Conservation (phyloP, 306 rosid species). For the Lagenaria siceraria region DNA sequence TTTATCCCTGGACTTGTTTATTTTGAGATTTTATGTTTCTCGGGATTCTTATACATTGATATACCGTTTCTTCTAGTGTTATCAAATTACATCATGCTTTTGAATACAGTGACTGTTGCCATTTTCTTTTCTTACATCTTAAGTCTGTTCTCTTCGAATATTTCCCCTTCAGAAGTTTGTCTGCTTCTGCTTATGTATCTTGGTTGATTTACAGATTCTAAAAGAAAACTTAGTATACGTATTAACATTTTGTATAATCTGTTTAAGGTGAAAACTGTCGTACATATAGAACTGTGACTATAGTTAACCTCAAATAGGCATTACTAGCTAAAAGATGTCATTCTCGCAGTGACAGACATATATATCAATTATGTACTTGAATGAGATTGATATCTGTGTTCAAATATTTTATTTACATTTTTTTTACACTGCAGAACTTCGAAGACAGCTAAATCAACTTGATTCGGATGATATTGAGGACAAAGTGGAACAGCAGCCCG, state of each 20-base stretch:
- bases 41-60: not conserved
- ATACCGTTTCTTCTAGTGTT: not conserved
- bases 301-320: not conserved
- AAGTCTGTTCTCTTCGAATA: not conserved
- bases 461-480: slow-evolving; percentile 46
- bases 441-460: slow-evolving; percentile 76
- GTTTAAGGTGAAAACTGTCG: not conserved
- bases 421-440: slow-evolving; percentile 44
- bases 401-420: slow-evolving; percentile 3
- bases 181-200: not conserved
- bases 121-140: not conserved
- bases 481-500: slow-evolving; percentile 23
- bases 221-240: not conserved
- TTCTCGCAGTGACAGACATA: not conserved
- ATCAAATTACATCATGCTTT: not conserved
- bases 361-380: no score
- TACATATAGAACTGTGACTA: not conserved
- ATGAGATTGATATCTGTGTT: not conserved
- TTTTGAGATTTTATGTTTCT: not conserved
- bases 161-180: not conserved
- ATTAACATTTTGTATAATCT: not conserved
- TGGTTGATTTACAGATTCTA: not conserved
- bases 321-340: not conserved
- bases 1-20: not conserved
- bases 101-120: not conserved